Conservation (phyloP, 352 stramenopile genomes). For the Globisporangium echinulatum region DNA sequence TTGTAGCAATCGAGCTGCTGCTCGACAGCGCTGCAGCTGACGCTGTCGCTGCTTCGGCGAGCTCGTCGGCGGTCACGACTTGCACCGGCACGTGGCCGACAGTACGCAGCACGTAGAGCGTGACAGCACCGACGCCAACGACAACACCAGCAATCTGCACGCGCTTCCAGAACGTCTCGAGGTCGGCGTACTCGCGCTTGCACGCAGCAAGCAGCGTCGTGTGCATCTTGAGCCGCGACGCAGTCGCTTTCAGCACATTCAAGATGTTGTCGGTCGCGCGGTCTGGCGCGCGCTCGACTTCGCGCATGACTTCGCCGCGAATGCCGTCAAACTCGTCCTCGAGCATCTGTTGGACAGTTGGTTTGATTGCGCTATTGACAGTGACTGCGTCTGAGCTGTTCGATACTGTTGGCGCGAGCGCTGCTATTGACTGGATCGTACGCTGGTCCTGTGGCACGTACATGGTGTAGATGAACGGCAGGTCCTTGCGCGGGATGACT, state of each 20-base stretch:
- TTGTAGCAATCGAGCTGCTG: constrained; percentile 3
- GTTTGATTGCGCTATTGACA: constrained; percentile 11
- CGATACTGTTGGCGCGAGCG: not conserved
- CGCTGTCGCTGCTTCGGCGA: constrained; percentile 2
- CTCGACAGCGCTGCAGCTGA: constrained; percentile 5
- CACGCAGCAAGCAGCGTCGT: constrained; percentile 70
- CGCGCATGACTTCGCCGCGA: constrained; percentile 75
- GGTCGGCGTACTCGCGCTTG: constrained; percentile 69
- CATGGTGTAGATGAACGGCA: constrained; percentile 89
- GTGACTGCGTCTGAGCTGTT: constrained; percentile 2
- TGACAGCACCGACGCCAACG: constrained; percentile 47
- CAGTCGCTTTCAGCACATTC: constrained; percentile 77
- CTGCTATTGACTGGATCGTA: constrained; percentile 10
- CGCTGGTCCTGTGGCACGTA: constrained; percentile 71
- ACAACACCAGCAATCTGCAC: constrained; percentile 59
- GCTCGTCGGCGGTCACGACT: constrained; percentile 22
- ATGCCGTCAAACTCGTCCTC: constrained; percentile 85
- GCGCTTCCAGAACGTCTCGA: constrained; percentile 67
- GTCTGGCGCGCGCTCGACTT: constrained; percentile 75
- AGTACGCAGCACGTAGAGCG: constrained; percentile 76
- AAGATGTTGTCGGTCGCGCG: constrained; percentile 80
- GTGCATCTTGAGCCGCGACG: constrained; percentile 80
- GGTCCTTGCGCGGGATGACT: constrained; percentile 79
- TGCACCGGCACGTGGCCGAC: constrained; percentile 31
- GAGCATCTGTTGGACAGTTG: constrained; percentile 63